Percentiles rank a stretch among this genome's conserved stretches.
phyloP scores from a whole-genome alignment of 768 basidiomycete genomes.

The Lepiota brunneoincarnata region DNA sequence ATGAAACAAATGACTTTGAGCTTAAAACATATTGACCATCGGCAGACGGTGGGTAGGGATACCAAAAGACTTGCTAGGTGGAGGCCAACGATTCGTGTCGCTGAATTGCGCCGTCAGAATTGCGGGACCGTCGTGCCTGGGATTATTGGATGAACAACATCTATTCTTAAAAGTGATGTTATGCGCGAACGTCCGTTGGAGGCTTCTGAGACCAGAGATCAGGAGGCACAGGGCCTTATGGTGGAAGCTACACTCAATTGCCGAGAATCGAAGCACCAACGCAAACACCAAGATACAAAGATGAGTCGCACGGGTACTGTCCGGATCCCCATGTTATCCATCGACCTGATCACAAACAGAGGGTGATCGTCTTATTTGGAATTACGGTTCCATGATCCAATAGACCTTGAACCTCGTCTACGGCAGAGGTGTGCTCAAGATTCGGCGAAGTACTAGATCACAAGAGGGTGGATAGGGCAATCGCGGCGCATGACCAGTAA shows the following conservation, averaged over 20 bases:
- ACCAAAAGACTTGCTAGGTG: neutral
- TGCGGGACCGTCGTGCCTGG: slow-evolving; percentile 3
- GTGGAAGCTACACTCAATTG: neutral
- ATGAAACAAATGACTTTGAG: no score
- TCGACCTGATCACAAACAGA: neutral
- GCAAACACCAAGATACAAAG: neutral
- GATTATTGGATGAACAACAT: neutral
- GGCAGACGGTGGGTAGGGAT: neutral
- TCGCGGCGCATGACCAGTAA: neutral
- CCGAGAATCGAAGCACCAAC: slow-evolving; percentile 4
- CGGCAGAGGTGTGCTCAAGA: no score
- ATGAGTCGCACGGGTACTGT: neutral
- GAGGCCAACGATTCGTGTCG: neutral
- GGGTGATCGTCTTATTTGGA: neutral
- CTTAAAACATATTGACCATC: neutral
- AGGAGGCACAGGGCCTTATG: neutral
- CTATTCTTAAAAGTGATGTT: neutral
- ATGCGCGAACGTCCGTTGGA: neutral
- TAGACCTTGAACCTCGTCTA: neutral
- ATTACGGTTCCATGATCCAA: neutral
- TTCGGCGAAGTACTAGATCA: no score
- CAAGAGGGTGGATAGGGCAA: no score
- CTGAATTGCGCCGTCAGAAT: neutral
- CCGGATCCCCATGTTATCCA: neutral
- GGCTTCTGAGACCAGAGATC: neutral